Evolutionary conservation across 163 green algal species (phyloP).

Genomic region (Dunaliella salina): DNA sequence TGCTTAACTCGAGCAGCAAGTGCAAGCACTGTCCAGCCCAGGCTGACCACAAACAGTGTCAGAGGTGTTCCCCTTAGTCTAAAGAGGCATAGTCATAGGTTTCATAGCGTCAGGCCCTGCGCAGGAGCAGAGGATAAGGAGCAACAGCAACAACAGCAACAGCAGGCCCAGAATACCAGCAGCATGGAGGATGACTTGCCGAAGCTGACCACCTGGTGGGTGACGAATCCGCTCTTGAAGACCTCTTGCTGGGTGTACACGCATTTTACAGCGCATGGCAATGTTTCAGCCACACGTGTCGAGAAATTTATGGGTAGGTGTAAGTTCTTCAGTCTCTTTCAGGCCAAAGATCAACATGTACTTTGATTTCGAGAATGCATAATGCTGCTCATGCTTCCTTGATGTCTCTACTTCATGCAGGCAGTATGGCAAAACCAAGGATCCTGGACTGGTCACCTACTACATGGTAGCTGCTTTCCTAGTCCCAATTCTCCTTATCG

Average conservation of each 20-base stretch:
- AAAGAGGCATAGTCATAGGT: not conserved
- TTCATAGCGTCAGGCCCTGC: not conserved
- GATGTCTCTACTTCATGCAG: not conserved
- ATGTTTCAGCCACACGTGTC: not conserved
- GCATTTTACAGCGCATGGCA: not conserved
- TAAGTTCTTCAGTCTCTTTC: not conserved
- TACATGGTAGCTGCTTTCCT: constrained; percentile 9
- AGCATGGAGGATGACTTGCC: not conserved
- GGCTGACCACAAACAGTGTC: not conserved
- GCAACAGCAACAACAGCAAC: not conserved
- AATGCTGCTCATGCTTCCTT: not conserved
- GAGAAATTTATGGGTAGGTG: not conserved
- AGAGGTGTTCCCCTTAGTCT: too few species aligned
- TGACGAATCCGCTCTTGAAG: too few species aligned
- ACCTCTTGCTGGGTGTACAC: not conserved
- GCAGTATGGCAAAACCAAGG: constrained; percentile 12
- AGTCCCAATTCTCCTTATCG: constrained; percentile 1
- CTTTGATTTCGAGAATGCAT: not conserved
- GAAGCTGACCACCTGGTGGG: not conserved
- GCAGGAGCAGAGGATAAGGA: not conserved
- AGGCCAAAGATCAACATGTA: not conserved
- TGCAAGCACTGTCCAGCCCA: not conserved
- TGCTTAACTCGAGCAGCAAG: not conserved
- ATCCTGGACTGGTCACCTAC: constrained; percentile 8
- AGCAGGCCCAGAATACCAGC: not conserved